Conservation (phyloP, 1,284 basidiomycete genomes). For the Microbotryum silenes-acaulis region DNA sequence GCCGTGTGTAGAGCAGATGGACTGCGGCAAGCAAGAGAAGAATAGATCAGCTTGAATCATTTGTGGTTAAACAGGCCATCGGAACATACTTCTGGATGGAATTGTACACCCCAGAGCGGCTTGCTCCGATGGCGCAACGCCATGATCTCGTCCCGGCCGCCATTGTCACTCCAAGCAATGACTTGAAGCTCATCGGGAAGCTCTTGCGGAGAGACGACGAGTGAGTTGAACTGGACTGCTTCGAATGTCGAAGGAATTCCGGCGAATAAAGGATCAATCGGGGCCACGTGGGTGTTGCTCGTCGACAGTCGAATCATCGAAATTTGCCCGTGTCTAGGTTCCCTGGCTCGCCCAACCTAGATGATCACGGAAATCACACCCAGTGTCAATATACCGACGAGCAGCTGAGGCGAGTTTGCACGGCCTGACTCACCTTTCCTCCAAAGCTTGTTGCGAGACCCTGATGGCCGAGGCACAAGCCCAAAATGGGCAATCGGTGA, state of each 20-base stretch:
- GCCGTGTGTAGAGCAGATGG: conserved; percentile 44
- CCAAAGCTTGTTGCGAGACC: conserved; percentile 75
- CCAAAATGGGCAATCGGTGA: conserved; percentile 61
- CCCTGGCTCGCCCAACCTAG: conserved; percentile 42
- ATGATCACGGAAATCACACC: background rate
- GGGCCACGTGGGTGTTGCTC: too few relatives aligned
- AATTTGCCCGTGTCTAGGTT: conserved; percentile 63
- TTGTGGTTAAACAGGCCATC: conserved; percentile 53
- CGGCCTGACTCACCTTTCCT: conserved; percentile 49
- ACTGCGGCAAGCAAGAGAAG: conserved; percentile 33
- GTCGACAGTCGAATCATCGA: conserved; percentile 56
- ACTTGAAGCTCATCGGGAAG: conserved; percentile 45
- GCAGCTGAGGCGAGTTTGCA: conserved; percentile 13
- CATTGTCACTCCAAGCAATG: conserved; percentile 44
- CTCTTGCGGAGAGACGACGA: conserved; percentile 44
- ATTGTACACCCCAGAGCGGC: conserved; percentile 91
- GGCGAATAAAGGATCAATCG: conserved; percentile 52
- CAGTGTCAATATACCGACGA: too few relatives aligned
- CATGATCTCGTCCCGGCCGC: conserved; percentile 31
- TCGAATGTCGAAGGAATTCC: conserved; percentile 46
- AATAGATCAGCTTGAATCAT: background rate
- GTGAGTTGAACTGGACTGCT: conserved; percentile 71
- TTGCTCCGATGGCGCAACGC: conserved; percentile 51
- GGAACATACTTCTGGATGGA: conserved; percentile 80
- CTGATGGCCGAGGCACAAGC: conserved; percentile 87